A percentile compares a stretch with the other conserved stretches of the same genome.
phyloP scores from a whole-genome alignment of 1,284 basidiomycete species.

The Rhodotorula sp. region DNA sequence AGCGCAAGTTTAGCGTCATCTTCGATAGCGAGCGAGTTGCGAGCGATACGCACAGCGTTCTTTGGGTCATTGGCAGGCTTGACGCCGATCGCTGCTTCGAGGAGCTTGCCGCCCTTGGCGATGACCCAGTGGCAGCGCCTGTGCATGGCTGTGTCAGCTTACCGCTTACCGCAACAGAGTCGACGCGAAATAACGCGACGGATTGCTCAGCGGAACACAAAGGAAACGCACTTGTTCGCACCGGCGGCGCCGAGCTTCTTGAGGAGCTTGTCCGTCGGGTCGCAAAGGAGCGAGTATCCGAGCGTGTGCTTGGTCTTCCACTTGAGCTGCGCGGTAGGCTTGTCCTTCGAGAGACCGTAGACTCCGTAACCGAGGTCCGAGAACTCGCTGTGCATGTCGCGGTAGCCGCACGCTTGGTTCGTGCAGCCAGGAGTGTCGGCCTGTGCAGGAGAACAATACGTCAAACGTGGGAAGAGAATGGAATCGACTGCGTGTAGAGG shows the following conservation, averaged over 20 bases:
- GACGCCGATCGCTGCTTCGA: slow-evolving; percentile 77
- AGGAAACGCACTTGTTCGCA: slow-evolving; percentile 52
- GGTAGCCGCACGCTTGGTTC: slow-evolving; percentile 75
- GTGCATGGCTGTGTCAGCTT: background rate
- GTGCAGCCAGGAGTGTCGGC: slow-evolving; percentile 60
- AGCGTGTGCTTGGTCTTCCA: slow-evolving; percentile 64
- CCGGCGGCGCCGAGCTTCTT: slow-evolving; percentile 71
- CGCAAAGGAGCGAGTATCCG: slow-evolving; percentile 80
- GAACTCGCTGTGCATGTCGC: slow-evolving; percentile 60
- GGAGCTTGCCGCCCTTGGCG: slow-evolving; percentile 76
- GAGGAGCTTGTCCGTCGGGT: slow-evolving; percentile 77
- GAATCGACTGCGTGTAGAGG: slow-evolving; percentile 43
- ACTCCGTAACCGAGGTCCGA: slow-evolving; percentile 66
- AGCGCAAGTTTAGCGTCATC: background rate
- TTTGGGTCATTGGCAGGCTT: slow-evolving; percentile 64
- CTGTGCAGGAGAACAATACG: background rate
- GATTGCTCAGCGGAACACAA: background rate
- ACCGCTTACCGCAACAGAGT: no score
- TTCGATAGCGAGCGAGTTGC: background rate
- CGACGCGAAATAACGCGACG: background rate
- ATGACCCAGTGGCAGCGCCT: slow-evolving; percentile 83
- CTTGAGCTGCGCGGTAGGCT: slow-evolving; percentile 65
- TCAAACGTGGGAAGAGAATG: background rate
- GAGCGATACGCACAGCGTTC: slow-evolving; percentile 44
- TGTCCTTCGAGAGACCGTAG: slow-evolving; percentile 82